Evolutionary conservation across 176 grass and related monocot species (phyloP).

Genomic region (Rhynchospora tenuis): DNA sequence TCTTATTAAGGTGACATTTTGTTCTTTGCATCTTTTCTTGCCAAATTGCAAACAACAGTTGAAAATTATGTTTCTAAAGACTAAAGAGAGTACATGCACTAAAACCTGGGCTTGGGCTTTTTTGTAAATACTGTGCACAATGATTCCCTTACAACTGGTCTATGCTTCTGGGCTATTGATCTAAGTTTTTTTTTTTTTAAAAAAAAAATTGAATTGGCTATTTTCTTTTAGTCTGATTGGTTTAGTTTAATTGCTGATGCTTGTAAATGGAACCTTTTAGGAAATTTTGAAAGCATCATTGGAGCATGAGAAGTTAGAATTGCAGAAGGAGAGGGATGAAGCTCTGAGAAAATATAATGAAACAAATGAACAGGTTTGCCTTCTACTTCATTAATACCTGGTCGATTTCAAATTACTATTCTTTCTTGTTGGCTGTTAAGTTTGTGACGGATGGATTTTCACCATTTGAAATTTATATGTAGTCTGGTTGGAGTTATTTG

Average conservation of each 20-base stretch:
- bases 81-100: background rate
- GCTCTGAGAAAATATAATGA: conserved; percentile 74
- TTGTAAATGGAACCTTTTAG: conserved; percentile 12
- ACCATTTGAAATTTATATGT: too few relatives aligned
- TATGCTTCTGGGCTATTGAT: background rate
- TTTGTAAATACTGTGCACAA: background rate
- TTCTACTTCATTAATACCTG: background rate
- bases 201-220: background rate
- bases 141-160: background rate
- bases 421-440: too few relatives aligned
- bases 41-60: background rate
- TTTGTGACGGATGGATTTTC: too few relatives aligned
- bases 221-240: background rate
- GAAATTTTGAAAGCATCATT: conserved; percentile 38
- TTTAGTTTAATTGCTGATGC: background rate
- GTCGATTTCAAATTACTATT: too few relatives aligned
- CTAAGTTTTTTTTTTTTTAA: background rate
- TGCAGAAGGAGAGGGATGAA: conserved; percentile 60
- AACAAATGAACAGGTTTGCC: conserved; percentile 82
- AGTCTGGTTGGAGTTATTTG: too few relatives aligned
- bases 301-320: conserved; percentile 70
- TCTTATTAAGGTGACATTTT: background rate
- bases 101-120: background rate
- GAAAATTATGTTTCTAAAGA: background rate
- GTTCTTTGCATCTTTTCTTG: background rate